Evolutionary conservation across 306 rosid genomes (phyloP).

Genomic region (Senna tora): DNA sequence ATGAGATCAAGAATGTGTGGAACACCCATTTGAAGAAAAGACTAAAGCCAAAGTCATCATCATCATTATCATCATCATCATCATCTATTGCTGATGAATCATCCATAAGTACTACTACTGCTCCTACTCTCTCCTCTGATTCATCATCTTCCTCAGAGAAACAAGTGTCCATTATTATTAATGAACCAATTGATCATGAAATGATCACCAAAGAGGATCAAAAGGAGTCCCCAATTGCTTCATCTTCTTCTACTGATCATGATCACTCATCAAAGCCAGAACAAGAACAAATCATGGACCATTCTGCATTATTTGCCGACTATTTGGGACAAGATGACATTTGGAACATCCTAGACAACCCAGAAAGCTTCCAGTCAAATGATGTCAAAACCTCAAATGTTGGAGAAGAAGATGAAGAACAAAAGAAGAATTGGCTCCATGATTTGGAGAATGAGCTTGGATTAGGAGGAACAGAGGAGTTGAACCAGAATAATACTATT

Average conservation of each 20-base stretch:
- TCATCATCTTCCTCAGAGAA: constrained; percentile 40
- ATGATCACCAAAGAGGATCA: constrained; percentile 14
- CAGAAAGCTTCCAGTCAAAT: constrained; percentile 39
- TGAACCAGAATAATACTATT: constrained; percentile 31
- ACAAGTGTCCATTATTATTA: constrained; percentile 35
- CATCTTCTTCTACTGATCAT: constrained; percentile 42
- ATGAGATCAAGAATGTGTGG: constrained; percentile 97
- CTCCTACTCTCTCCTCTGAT: constrained; percentile 52
- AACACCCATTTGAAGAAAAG: constrained; percentile 90
- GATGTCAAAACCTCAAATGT: constrained; percentile 31
- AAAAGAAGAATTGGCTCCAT: constrained; percentile 54
- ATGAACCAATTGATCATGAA: constrained; percentile 18
- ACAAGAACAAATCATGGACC: background rate
- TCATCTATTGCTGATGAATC: constrained; percentile 39
- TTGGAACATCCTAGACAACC: constrained; percentile 65
- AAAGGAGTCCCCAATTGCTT: constrained; percentile 42
- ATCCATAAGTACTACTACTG: constrained; percentile 25
- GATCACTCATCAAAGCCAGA: constrained; percentile 39
- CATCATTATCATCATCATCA: background rate
- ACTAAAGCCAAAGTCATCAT: constrained; percentile 30
- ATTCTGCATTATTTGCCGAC: background rate
- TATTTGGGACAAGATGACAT: constrained; percentile 40
- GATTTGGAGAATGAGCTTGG: constrained; percentile 71
- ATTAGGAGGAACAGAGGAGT: constrained; percentile 42
- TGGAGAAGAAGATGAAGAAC: constrained; percentile 38